phyloP scores from a whole-genome alignment of 495 filamentous ascomycete genomes.

The Aspergillus olivimuriae region DNA sequence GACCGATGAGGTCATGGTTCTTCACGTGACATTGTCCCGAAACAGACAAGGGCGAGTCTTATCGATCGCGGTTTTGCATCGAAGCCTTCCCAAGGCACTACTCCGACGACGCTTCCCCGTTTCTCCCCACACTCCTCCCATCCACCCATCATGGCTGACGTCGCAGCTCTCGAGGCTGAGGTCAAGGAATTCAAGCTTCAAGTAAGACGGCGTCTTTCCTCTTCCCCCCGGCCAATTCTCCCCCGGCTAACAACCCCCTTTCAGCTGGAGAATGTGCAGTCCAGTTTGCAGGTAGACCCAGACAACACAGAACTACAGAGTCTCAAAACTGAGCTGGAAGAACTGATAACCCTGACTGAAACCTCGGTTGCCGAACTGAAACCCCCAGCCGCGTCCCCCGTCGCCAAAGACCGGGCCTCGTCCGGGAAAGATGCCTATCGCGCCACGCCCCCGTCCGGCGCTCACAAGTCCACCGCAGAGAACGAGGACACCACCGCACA shows the following conservation, averaged over 20 bases:
- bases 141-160: conserved; percentile 47
- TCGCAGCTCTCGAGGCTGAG: conserved; percentile 63
- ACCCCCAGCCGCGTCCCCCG: conserved; percentile 41
- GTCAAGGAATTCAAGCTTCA: conserved; percentile 78
- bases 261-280: conserved; percentile 75
- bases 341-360: conserved; percentile 73
- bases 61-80: background rate
- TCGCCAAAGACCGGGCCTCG: conserved; percentile 62
- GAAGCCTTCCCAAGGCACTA: background rate
- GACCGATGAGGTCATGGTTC: background rate
- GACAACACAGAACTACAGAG: conserved; percentile 73
- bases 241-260: conserved; percentile 2
- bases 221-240: background rate
- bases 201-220: conserved; percentile 44
- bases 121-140: background rate
- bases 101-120: background rate
- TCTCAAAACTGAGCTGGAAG: conserved; percentile 76
- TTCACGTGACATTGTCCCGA: background rate
- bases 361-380: conserved; percentile 72
- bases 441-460: conserved; percentile 55
- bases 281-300: conserved; percentile 73
- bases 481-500: background rate
- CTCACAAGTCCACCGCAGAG: conserved; percentile 37
- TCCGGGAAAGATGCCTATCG: conserved; percentile 69
- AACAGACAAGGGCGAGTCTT: background rate